Evolutionary conservation across 2,329 filamentous ascomycete species (phyloP), one percentile per base, ranked within the genome.

Genomic region (Cephalotrichum gorgonifer): DNA sequence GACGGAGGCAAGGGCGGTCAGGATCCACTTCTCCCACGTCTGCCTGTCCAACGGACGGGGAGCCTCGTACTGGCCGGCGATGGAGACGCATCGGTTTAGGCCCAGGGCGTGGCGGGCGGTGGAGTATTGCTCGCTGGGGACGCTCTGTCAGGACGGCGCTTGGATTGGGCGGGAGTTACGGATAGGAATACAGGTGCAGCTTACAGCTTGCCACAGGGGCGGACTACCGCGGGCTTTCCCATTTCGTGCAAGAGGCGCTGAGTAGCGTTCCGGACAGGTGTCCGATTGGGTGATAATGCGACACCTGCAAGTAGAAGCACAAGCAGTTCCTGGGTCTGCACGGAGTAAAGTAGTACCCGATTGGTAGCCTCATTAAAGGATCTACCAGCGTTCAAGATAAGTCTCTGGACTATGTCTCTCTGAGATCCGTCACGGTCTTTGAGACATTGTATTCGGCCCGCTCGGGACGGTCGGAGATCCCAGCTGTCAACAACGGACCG

Each of bases 21-120:
- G 59, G 15, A 76, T 50, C 15, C 42, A 49, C 20, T 50, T 15
- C 22, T 20, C 27, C 47, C 47, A 49, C 12, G 17, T 15, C 20
- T 48, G 25, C 30, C 26, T 20, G 11, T 15, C 20, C 35, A 48
- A 15, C 12, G 43, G 15, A 5, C 31, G 38, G 3, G 43, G 56
- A 43, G 51, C 57, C 49, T 47, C 52, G 53, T 78, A 77, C 33
- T 67, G 68, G 35, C 68, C 68, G 11, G 71, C 70, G 28, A 70
- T 64, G 42, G 63, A 60, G 12, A 78, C 72, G 43, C 69, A 68
- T 50, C 66, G 66, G 54, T 75, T 73, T 42, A 76, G 56, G 28
- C 71, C 71, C 4, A 76, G 58, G 3, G 62, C 56, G 53, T 76
- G 72, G 2, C 73, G 68, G 6, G 69, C 62, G 3, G 73, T 68